Conservation (phyloP, 2,329 filamentous ascomycete species). For the Fusarium concolor region DNA sequence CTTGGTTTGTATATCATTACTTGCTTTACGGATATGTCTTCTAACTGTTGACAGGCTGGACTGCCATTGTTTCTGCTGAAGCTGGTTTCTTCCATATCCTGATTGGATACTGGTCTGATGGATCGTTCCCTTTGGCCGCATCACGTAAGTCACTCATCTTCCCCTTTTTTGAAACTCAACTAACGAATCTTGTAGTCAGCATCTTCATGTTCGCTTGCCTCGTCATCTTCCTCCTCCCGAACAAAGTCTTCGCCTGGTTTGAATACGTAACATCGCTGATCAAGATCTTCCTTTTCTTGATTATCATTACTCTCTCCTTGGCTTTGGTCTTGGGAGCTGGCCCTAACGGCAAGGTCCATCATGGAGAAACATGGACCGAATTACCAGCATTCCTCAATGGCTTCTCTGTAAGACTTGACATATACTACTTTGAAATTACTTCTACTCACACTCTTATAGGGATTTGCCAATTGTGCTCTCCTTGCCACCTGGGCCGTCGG, state of each 20-base stretch:
- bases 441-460: not conserved
- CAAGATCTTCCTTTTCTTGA: constrained; percentile 33
- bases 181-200: constrained; percentile 1
- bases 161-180: not conserved
- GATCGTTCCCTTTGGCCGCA: constrained; percentile 24
- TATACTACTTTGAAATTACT: fast-evolving
- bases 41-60: constrained; percentile 28
- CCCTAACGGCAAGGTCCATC: constrained; percentile 19
- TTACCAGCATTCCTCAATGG: constrained; percentile 25
- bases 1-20: constrained; percentile 17
- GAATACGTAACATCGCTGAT: constrained; percentile 32
- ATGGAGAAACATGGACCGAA: constrained; percentile 31
- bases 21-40: not conserved
- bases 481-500: constrained; percentile 40
- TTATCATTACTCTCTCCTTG: constrained; percentile 28
- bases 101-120: constrained; percentile 22
- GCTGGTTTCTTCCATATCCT: constrained; percentile 34
- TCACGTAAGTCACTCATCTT: not conserved
- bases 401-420: constrained; percentile 12
- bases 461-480: constrained; percentile 35
- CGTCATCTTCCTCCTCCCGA: constrained; percentile 33
- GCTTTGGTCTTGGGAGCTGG: constrained; percentile 26
- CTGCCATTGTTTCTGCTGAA: constrained; percentile 32
- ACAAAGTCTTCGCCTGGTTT: constrained; percentile 31
- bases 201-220: constrained; percentile 30